These are phyloP conservation scores for Eutypella sp. DNA, from an alignment of 2,329 filamentous ascomycete genomes.

Conservation along the genomic window DNA sequence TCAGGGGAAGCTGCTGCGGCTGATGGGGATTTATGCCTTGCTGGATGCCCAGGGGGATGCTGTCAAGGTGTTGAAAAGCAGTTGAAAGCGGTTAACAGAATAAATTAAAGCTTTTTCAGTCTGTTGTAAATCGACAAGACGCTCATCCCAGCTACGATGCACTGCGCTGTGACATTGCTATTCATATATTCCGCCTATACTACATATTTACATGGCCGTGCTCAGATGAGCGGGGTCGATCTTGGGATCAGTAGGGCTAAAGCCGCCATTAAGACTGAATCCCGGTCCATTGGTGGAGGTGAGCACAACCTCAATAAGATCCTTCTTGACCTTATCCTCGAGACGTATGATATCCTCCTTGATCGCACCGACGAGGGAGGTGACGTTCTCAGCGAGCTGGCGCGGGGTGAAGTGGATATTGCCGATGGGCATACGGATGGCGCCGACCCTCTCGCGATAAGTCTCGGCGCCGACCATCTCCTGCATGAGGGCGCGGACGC, in stretches of 20 bases:
- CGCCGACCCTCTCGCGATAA: conserved; percentile 81
- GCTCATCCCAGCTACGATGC: conserved; percentile 3
- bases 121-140: no score
- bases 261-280: conserved; percentile 78
- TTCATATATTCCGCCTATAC: background rate
- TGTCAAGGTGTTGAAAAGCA: conserved; percentile 43
- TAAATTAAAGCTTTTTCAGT: conserved; percentile 2
- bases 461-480: conserved; percentile 80
- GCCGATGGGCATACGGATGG: conserved; percentile 84
- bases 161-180: conserved; percentile 1
- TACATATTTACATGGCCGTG: conserved; percentile 45
- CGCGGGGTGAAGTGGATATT: conserved; percentile 86
- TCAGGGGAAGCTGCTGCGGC: conserved; percentile 43
- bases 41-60: conserved; percentile 50
- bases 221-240: conserved; percentile 49
- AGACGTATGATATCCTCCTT: conserved; percentile 70
- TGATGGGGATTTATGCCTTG: conserved; percentile 48
- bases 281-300: conserved; percentile 85
- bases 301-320: conserved; percentile 71
- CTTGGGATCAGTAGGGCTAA: conserved; percentile 57
- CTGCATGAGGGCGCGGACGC: conserved; percentile 68
- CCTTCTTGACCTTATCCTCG: conserved; percentile 62
- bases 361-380: conserved; percentile 66
- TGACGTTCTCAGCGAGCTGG: conserved; percentile 79
- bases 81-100: no score